Conservation (phyloP, 2,329 filamentous ascomycete genomes). For the Juglanconis sp. region DNA sequence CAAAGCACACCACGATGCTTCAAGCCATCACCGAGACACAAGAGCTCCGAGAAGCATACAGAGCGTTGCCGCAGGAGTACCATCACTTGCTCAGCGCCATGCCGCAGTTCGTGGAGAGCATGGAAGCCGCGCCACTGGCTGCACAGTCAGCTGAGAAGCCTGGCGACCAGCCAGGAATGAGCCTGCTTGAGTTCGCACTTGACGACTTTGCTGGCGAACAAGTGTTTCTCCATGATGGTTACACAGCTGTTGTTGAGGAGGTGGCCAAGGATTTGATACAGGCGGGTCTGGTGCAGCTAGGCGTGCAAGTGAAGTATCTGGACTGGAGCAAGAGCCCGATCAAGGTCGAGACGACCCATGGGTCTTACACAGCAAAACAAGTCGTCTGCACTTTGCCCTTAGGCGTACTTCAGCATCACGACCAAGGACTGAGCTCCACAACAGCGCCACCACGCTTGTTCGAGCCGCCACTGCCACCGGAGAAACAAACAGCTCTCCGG, state of each 20-base stretch:
- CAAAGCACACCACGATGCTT: constrained; percentile 6
- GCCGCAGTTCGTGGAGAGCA: constrained; percentile 9
- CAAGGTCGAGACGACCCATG: constrained; percentile 1
- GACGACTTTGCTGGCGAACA: constrained; percentile 12
- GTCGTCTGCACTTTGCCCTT: constrained; percentile 8
- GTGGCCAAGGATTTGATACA: constrained; percentile 1
- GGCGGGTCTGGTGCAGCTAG: constrained; percentile 1
- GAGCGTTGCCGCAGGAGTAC: background rate
- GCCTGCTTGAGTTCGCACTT: constrained; percentile 9
- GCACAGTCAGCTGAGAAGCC: constrained; percentile 7
- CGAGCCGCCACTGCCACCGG: background rate
- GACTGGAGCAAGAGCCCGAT: constrained; percentile 3
- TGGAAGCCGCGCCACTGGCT: constrained; percentile 10
- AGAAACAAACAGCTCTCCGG: background rate
- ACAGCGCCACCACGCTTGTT: background rate
- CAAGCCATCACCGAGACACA: background rate
- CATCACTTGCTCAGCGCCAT: constrained; percentile 4
- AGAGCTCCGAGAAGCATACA: background rate
- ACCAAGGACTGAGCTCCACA: background rate
- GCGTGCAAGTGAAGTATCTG: background rate
- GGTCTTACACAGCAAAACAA: constrained; percentile 1
- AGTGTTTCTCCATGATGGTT: constrained; percentile 8
- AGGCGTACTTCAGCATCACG: constrained; percentile 6
- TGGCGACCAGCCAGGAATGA: constrained; percentile 1
- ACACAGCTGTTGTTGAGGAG: constrained; percentile 7